phyloP scores from a whole-genome alignment of 345 rosid species.

The Acer negundo region DNA sequence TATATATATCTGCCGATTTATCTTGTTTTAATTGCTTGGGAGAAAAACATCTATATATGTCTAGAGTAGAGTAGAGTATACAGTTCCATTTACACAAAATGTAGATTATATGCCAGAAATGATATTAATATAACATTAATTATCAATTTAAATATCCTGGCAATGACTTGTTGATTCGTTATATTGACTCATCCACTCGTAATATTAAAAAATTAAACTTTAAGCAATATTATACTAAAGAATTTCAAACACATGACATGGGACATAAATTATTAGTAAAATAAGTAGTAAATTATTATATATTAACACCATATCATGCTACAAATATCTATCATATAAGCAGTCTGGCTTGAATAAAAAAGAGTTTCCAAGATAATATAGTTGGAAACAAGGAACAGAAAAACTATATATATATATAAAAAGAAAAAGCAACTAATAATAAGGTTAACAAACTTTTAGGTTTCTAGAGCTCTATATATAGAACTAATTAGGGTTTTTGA shows the following conservation, averaged over 20 bases:
- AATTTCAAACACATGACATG: background rate
- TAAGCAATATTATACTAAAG: background rate
- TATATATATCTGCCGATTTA: background rate
- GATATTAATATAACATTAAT: background rate
- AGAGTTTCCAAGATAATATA: background rate
- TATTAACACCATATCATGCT: background rate
- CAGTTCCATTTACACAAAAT: too few relatives aligned
- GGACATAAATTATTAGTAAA: slow-evolving; percentile 1
- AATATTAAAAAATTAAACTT: background rate
- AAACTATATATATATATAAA: too few relatives aligned
- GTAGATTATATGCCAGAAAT: too few relatives aligned
- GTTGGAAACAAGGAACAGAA: background rate
- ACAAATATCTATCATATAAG: background rate
- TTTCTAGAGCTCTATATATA: too few relatives aligned
- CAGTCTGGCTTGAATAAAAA: too few relatives aligned
- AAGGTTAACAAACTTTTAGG: too few relatives aligned
- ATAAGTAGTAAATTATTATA: background rate
- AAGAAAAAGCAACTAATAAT: background rate
- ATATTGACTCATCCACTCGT: background rate
- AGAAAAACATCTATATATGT: background rate
- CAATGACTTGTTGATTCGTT: background rate
- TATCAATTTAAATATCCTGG: background rate
- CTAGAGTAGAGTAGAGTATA: too few relatives aligned
- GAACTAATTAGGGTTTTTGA: slow-evolving; percentile 5
- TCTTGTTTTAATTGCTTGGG: background rate